A percentile compares a stretch with the other conserved stretches of the same genome.
Evolutionary conservation across 768 basidiomycete species (phyloP).

Genomic region (Clavulina sp.): DNA sequence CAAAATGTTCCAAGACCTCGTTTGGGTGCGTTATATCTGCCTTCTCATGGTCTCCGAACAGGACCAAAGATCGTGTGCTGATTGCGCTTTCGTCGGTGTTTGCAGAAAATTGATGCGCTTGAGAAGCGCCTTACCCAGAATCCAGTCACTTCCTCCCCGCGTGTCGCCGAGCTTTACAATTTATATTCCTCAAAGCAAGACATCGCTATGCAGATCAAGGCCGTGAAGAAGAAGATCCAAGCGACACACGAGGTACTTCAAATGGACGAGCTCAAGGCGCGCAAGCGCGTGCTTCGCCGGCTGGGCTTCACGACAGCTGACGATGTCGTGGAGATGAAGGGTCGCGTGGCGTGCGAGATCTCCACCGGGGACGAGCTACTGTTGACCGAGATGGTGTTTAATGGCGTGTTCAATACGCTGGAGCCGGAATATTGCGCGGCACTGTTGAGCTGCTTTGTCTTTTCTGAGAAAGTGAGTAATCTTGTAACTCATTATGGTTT

Average conservation of each 20-base stretch:
- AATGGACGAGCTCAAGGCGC: slow-evolving; percentile 86
- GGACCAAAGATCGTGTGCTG: neutral
- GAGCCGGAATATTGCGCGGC: slow-evolving; percentile 85
- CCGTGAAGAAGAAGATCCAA: slow-evolving; percentile 71
- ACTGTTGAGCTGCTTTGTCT: slow-evolving; percentile 93
- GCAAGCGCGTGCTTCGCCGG: slow-evolving; percentile 85
- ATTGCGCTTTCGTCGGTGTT: neutral
- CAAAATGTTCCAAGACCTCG: slow-evolving; percentile 72
- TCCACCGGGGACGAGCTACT: slow-evolving; percentile 92
- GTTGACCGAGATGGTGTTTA: slow-evolving; percentile 92
- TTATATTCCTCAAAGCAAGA: slow-evolving; percentile 63
- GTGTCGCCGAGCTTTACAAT: slow-evolving; percentile 66
- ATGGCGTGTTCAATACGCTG: slow-evolving; percentile 84
- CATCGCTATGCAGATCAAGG: slow-evolving; percentile 47
- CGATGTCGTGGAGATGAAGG: slow-evolving; percentile 97
- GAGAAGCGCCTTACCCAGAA: slow-evolving; percentile 72
- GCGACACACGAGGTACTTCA: slow-evolving; percentile 86
- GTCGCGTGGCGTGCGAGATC: slow-evolving; percentile 96
- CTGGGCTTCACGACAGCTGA: slow-evolving; percentile 75
- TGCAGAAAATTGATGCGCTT: slow-evolving; percentile 78
- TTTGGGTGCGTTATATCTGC: slow-evolving; percentile 37
- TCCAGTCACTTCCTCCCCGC: slow-evolving; percentile 59
- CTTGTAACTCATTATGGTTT: neutral
- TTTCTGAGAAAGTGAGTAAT: slow-evolving; percentile 70
- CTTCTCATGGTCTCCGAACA: neutral